Evolutionary conservation across 176 grass and related monocot genomes (phyloP).

Genomic region (Dendrocalamus sinicus): DNA sequence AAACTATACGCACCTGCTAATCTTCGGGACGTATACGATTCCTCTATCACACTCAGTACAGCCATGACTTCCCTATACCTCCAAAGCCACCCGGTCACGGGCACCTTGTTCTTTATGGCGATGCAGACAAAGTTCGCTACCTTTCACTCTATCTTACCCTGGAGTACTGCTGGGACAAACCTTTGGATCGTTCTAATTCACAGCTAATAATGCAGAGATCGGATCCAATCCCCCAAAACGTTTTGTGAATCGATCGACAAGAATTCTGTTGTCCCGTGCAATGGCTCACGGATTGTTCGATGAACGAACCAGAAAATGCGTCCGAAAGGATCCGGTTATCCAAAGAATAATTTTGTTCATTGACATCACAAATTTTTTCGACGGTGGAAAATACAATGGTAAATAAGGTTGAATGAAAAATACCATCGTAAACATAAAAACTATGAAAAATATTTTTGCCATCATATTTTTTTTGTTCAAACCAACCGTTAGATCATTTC

Average conservation of each 20-base stretch:
- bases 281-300: slow-evolving; percentile 3
- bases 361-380: too few relatives aligned
- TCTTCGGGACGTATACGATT: slow-evolving; percentile 18
- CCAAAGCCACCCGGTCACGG: slow-evolving; percentile 49
- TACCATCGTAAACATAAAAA: too few relatives aligned
- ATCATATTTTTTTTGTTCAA: too few relatives aligned
- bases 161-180: neutral
- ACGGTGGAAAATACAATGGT: too few relatives aligned
- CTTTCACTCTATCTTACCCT: neutral
- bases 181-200: slow-evolving; percentile 28
- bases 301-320: neutral
- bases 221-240: slow-evolving; percentile 26
- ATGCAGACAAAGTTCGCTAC: slow-evolving; percentile 29
- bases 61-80: neutral
- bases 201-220: slow-evolving; percentile 32
- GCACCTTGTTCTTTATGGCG: slow-evolving; percentile 30
- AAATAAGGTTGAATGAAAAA: too few relatives aligned
- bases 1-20: neutral
- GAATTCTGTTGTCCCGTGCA: slow-evolving; percentile 17
- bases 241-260: neutral
- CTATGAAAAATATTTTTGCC: too few relatives aligned
- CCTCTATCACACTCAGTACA: neutral
- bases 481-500: too few relatives aligned
- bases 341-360: neutral
- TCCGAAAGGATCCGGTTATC: neutral